Evolutionary conservation across 768 basidiomycete genomes (phyloP), one percentile per base, ranked within the genome.

Genomic region (Naematelia encephala): DNA sequence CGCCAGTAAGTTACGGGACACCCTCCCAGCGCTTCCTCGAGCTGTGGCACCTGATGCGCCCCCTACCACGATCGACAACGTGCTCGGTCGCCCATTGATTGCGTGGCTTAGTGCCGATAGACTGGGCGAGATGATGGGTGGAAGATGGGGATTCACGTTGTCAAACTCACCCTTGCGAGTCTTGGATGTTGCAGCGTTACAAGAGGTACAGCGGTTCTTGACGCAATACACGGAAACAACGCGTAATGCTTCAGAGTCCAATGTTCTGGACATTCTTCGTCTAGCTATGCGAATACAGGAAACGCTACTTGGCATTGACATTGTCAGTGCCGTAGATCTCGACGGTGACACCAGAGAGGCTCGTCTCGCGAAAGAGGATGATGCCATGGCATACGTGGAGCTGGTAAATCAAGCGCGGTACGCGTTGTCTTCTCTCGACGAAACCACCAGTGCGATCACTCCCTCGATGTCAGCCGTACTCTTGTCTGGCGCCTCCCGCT

Each of bases 271-370:
- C 1, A 30, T 67, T 4, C 46, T 68, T 5, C 62, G 68, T n/a
- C 14, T 51, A 11, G 62, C 67, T 2, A 49, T 60, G 5, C 30
- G 29, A 29, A 59, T 70, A 29, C 48, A 49, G 30, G 48, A 39
- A 13, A 42, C 52, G 13, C 26, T 69, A 0, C 27, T 21, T 1
- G 44, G 34, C 11, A 56, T 76, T 29, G 76, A 78, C 57, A 64
- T 78, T 8, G 73, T 74, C 10, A 62, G 55, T 13, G 57, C 55
- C 8, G 54, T 78, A 45, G 77, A 78, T 63, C 57, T 77, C 10
- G 76, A 78, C 45, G 70, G 70, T 0, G 69, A 72, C 34, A 50
- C 62, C 3, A 59, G 59, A 5, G 34, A 47, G 5, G 45, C 25
- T 21, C 25, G 62, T 39, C 51, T 60, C 1, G 57, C 44, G 22